Evolutionary conservation across 1,284 basidiomycete species (phyloP), one percentile per base, ranked within the genome.

Genomic region (Athelia sp.): DNA sequence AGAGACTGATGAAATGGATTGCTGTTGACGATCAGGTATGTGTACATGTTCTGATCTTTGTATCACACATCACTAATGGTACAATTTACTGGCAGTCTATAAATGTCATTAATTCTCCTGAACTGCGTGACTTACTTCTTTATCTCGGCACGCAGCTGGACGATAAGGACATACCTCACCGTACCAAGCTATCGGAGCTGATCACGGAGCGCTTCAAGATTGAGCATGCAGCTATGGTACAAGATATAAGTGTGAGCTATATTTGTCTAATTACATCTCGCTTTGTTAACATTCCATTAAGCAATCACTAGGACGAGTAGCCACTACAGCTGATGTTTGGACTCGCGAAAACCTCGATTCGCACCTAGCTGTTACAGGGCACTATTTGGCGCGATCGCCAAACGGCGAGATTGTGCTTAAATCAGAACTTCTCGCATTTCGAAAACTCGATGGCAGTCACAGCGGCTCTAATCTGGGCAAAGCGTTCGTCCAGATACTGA

Each of bases 11-110:
- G 18, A 50, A 48, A 17, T 62, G 57, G 56, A 56, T 64, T 19
- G 56, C 56, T 3, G 62, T 59, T 8, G 62, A 64, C 54, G 59
- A 65, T 56, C 62, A 64, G 57, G 64, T 60, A 53, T 9, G 49
- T 29, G 13, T 29, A 47, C 36, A 43, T 19, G 43, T 18, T 26
- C 2, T 6, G 13, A 29, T 29, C 21, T 19, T n/a, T 24, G n/a
- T 3, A 35, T 24, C 6, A 35, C 13, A 36, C 18, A 15, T 26
- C 43, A 47, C 48, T 26, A 21, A 38, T 23, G 47, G 19, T 26
- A 32, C 24, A 48, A 45, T 6, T 21, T 22, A 46, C 11, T 36
- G 29, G 3, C 45, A 67, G 64, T 61, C 64, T 3, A 51, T 66
- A 9, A 56, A 58, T 54, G 58, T 62, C 22, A 54, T 66, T 19